Conservation (phyloP, 495 filamentous ascomycete genomes). For the Aspergillus kassunensis region DNA sequence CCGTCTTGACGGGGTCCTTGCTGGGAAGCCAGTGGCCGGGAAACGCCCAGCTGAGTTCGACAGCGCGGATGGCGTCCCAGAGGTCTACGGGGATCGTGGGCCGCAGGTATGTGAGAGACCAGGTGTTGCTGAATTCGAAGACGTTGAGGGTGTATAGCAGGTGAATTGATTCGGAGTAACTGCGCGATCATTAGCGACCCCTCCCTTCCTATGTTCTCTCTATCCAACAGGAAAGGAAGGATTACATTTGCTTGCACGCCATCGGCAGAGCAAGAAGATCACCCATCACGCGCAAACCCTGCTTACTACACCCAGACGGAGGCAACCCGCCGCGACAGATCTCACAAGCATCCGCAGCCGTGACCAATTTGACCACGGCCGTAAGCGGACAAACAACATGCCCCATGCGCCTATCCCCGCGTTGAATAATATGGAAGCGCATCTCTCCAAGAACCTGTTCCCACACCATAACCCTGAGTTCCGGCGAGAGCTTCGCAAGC, state of each 20-base stretch:
- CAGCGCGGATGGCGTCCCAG: conserved; percentile 32
- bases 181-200: conserved; percentile 14
- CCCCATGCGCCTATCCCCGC: conserved; percentile 29
- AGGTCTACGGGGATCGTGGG: conserved; percentile 32
- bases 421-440: conserved; percentile 42
- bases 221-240: background rate
- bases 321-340: conserved; percentile 34
- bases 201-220: background rate
- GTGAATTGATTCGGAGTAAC: conserved; percentile 38
- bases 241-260: conserved; percentile 32
- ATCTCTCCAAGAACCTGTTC: conserved; percentile 32
- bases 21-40: conserved; percentile 44
- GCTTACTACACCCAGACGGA: conserved; percentile 17
- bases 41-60: conserved; percentile 46
- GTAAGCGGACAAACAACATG: conserved; percentile 33
- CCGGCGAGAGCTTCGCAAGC: conserved; percentile 39
- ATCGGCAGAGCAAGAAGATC: conserved; percentile 22
- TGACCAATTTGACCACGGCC: too few species aligned
- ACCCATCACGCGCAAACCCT: background rate
- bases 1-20: conserved; percentile 43
- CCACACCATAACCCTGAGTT: conserved; percentile 47
- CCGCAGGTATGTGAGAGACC: conserved; percentile 42
- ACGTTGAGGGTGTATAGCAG: conserved; percentile 37
- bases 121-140: conserved; percentile 47
- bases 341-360: conserved; percentile 30